These are phyloP conservation scores for Suhomyces coccinellae DNA, from an alignment of 1,139 yeast species.

Conservation along the genomic window DNA sequence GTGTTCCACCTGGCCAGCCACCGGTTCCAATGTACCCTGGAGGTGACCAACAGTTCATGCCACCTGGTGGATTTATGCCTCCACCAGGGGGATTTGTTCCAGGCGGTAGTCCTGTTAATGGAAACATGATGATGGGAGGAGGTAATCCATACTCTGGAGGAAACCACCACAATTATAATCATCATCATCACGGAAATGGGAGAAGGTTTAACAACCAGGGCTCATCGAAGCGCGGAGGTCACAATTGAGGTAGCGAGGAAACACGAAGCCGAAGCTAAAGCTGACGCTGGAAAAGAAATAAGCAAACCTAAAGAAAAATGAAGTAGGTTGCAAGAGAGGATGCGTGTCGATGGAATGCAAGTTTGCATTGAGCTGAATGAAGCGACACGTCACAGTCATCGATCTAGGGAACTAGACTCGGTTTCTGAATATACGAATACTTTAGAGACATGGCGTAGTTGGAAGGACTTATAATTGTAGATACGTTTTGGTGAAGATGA, in stretches of 20 bases:
- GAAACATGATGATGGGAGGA: constrained; percentile 26
- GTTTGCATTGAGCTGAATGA: too few species aligned
- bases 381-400: not conserved
- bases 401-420: not conserved
- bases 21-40: constrained; percentile 38
- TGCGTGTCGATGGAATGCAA: not conserved
- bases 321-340: not conserved
- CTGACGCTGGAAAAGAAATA: not conserved
- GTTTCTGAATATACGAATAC: not conserved
- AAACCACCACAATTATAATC: constrained; percentile 13
- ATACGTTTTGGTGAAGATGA: too few species aligned
- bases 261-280: not conserved
- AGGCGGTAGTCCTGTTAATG: constrained; percentile 34
- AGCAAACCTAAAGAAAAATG: not conserved
- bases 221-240: constrained; percentile 16
- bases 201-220: constrained; percentile 13
- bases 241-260: constrained; percentile 5
- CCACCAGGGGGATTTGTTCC: constrained; percentile 33
- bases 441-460: not conserved
- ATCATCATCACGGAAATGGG: constrained; percentile 14
- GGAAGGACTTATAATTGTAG: too few species aligned
- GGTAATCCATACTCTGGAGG: constrained; percentile 14
- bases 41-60: constrained; percentile 35
- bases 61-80: constrained; percentile 41
- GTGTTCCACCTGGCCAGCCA: constrained; percentile 38